Conservation (phyloP, 768 basidiomycete genomes). For the Tricholoma sp. region DNA sequence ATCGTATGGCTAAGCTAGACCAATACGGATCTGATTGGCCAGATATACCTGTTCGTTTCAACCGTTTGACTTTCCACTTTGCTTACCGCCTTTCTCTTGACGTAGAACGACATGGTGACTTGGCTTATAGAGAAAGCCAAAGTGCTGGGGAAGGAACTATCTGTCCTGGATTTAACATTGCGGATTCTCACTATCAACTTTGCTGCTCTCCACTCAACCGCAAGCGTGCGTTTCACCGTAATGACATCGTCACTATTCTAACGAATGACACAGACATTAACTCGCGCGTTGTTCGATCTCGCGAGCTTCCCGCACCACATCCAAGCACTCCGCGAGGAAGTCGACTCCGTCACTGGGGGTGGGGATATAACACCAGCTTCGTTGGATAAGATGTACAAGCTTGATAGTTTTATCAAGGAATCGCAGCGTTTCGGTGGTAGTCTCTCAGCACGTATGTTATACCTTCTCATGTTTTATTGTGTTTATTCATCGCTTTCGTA, state of each 20-base stretch:
- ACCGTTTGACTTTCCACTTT: constrained; percentile 4
- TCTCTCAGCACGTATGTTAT: constrained; percentile 22
- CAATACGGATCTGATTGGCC: constrained; percentile 25
- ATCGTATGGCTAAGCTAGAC: constrained; percentile 25
- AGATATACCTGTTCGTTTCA: constrained; percentile 30
- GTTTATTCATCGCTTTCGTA: constrained; percentile 13
- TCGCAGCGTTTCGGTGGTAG: constrained; percentile 24
- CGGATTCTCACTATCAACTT: constrained; percentile 33
- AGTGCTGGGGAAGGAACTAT: constrained; percentile 25
- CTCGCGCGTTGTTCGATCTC: constrained; percentile 34
- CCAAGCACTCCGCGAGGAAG: constrained; percentile 36
- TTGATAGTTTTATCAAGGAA: constrained; percentile 34
- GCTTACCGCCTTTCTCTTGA: not conserved
- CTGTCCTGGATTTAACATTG: constrained; percentile 22
- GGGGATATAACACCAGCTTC: not conserved
- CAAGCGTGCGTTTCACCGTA: constrained; percentile 24
- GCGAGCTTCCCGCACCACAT: constrained; percentile 29
- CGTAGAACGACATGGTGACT: constrained; percentile 43
- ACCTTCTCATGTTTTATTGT: not conserved
- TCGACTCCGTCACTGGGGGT: constrained; percentile 21
- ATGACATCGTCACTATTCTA: not conserved
- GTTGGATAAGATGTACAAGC: constrained; percentile 6
- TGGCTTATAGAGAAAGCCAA: constrained; percentile 40
- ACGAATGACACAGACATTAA: constrained; percentile 14
- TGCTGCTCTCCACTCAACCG: constrained; percentile 36